Evolutionary conservation across 2,329 filamentous ascomycete species (phyloP).

Genomic region (Apiospora marii): DNA sequence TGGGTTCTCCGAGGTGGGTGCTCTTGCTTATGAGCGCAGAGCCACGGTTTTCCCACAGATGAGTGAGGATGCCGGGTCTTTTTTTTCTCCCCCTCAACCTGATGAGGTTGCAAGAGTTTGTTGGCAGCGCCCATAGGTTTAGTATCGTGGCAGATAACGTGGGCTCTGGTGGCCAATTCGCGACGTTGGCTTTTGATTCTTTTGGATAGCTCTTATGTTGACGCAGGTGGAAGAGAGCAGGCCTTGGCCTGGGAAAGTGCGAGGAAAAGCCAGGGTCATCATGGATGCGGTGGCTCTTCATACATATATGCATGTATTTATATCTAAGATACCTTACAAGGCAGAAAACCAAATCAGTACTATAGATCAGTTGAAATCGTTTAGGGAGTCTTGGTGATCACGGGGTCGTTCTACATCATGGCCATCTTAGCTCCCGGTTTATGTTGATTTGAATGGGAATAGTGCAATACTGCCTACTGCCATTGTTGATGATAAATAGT

Average conservation of each 20-base stretch:
- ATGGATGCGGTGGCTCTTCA: background rate
- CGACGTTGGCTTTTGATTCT: background rate
- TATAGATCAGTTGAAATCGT: background rate
- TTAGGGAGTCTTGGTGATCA: background rate
- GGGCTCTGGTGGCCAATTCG: background rate
- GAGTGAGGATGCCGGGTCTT: background rate
- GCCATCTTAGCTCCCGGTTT: background rate
- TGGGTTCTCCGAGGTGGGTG: background rate
- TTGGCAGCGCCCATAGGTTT: background rate
- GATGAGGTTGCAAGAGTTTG: background rate
- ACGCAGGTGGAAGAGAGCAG: background rate
- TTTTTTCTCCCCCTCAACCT: too few species aligned
- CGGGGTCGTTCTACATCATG: background rate
- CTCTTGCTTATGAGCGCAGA: background rate
- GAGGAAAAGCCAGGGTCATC: background rate
- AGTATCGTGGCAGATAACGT: background rate
- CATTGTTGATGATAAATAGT: too few species aligned
- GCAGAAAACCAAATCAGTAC: background rate
- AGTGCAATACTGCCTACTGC: too few species aligned
- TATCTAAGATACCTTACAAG: conserved; percentile 5
- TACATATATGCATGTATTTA: conserved; percentile 7
- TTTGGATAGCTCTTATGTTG: background rate
- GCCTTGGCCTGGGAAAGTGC: background rate
- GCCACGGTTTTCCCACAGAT: background rate
- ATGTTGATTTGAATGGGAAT: background rate